Conservation (phyloP, 2,329 filamentous ascomycete species). For the Aspergillus arachidicola region DNA sequence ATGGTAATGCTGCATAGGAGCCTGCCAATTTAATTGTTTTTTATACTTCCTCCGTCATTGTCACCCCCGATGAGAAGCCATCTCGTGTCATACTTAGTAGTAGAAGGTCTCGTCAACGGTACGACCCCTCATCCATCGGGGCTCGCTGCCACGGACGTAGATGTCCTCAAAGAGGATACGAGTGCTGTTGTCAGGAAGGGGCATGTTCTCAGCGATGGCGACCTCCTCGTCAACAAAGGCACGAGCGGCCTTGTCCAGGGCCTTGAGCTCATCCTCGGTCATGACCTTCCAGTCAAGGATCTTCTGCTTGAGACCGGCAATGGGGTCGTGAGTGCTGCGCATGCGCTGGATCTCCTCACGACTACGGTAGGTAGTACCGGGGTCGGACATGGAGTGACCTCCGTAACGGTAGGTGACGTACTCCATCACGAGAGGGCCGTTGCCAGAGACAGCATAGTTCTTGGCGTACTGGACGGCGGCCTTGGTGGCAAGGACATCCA, state of each 20-base stretch:
- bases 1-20: conserved; percentile 24
- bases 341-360: conserved; percentile 99
- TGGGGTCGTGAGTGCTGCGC: conserved; percentile 97
- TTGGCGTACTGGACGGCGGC: conserved; percentile 93
- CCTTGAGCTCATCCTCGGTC: conserved; percentile 93
- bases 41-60: conserved; percentile 4
- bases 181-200: conserved; percentile 72
- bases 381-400: conserved; percentile 99
- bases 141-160: conserved; percentile 86
- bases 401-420: conserved; percentile 99
- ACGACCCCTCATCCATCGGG: conserved; percentile 81
- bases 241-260: conserved; percentile 90
- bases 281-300: conserved; percentile 93
- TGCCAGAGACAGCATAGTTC: conserved; percentile 78
- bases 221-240: conserved; percentile 86
- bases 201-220: conserved; percentile 85
- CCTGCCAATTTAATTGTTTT: conserved; percentile 20
- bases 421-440: conserved; percentile 94
- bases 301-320: conserved; percentile 97
- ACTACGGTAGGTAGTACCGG: conserved; percentile 97
- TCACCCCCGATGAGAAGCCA: neutral
- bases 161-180: conserved; percentile 95
- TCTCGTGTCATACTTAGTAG: conserved; percentile 51
- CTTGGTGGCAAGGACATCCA: conserved; percentile 98
- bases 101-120: conserved; percentile 92